phyloP scores from a whole-genome alignment of 1,284 basidiomycete genomes.

The Albatrellus sp. region DNA sequence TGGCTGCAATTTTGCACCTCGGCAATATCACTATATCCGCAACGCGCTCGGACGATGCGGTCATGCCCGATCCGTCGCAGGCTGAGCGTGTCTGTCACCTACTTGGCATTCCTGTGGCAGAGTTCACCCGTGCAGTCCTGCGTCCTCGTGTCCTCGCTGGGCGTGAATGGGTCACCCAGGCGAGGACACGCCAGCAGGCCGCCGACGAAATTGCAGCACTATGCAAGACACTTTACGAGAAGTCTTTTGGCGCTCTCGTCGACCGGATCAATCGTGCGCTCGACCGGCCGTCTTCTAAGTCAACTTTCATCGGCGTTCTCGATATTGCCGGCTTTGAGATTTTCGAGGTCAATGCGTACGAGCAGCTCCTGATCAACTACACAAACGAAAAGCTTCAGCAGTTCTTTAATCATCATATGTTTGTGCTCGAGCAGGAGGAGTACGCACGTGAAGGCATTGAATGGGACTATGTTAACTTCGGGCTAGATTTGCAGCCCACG shows the following conservation, averaged over 20 bases:
- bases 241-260: conserved; percentile 88
- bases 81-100: conserved; percentile 91
- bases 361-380: conserved; percentile 98
- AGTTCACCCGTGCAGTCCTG: conserved; percentile 83
- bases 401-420: conserved; percentile 99
- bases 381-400: conserved; percentile 97
- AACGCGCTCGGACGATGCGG: conserved; percentile 80
- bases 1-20: conserved; percentile 90
- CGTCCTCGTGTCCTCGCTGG: conserved; percentile 89
- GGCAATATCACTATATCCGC: conserved; percentile 85
- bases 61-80: conserved; percentile 71
- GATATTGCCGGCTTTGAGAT: conserved; percentile 99
- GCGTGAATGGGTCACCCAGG: conserved; percentile 93
- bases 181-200: conserved; percentile 86
- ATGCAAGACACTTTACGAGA: conserved; percentile 96
- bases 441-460: conserved; percentile 95
- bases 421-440: conserved; percentile 98
- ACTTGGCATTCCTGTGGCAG: conserved; percentile 81
- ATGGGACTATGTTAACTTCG: conserved; percentile 99
- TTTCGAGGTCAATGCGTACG: conserved; percentile 84
- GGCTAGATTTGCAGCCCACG: conserved; percentile 93
- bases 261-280: conserved; percentile 92
- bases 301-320: conserved; percentile 95
- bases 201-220: conserved; percentile 86
- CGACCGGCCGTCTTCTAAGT: conserved; percentile 85